phyloP scores from a whole-genome alignment of 352 stramenopile species.

The Globisporangium nagaii region DNA sequence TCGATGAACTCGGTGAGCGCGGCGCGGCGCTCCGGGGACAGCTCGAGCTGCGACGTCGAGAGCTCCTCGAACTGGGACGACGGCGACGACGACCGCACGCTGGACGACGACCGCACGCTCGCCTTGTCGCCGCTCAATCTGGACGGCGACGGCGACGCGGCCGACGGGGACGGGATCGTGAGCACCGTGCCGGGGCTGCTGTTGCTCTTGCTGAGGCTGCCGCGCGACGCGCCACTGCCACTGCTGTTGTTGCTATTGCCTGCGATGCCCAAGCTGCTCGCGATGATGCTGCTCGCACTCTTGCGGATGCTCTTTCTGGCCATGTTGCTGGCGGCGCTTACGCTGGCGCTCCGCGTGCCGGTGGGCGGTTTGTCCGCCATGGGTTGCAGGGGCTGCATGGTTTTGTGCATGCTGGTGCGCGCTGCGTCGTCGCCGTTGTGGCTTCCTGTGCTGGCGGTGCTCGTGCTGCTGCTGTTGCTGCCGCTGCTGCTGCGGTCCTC shows the following conservation, averaged over 20 bases:
- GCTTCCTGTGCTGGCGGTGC: constrained; percentile 10
- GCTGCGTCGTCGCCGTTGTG: constrained; percentile 8
- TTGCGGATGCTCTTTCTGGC: constrained; percentile 10
- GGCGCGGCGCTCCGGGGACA: constrained; percentile 6
- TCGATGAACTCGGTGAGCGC: constrained; percentile 74
- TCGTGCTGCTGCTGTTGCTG: constrained; percentile 19
- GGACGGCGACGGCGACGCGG: constrained; percentile 22
- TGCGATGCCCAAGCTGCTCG: constrained; percentile 13
- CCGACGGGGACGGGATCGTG: constrained; percentile 15
- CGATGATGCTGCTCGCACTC: constrained; percentile 16
- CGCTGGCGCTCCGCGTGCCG: neutral
- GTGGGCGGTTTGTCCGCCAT: neutral
- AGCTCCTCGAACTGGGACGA: constrained; percentile 1
- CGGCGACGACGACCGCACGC: constrained; percentile 4
- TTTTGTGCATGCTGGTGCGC: neutral
- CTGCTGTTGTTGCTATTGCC: constrained; percentile 5
- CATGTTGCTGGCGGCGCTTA: neutral
- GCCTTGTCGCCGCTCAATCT: constrained; percentile 12
- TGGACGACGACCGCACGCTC: neutral
- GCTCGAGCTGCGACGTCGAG: neutral
- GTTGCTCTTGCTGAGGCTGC: constrained; percentile 5
- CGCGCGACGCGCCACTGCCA: no score
- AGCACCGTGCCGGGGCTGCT: constrained; percentile 14
- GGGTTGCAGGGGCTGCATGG: neutral
- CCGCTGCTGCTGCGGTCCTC: constrained; percentile 14